phyloP scores from a whole-genome alignment of 495 filamentous ascomycete genomes.

The Aspergillus carlsbadensis region DNA sequence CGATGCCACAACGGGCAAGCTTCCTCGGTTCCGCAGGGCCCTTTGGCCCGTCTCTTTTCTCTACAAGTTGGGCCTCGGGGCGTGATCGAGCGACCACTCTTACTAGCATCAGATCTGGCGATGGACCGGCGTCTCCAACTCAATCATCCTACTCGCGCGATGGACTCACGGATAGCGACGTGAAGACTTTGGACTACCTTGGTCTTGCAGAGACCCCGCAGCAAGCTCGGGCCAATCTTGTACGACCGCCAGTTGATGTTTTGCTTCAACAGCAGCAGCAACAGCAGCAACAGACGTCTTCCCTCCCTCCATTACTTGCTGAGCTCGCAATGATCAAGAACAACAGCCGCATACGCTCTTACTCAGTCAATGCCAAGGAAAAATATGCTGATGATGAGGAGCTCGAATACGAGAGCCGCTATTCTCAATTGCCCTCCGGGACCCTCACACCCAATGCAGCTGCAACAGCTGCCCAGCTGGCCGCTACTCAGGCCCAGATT shows the following conservation, averaged over 20 bases:
- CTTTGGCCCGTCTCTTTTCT: constrained; percentile 88
- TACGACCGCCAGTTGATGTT: constrained; percentile 50
- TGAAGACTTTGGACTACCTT: constrained; percentile 93
- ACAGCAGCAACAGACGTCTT: constrained; percentile 54
- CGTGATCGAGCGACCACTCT: constrained; percentile 82
- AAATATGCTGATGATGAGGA: constrained; percentile 95
- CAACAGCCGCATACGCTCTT: constrained; percentile 87
- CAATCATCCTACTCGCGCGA: constrained; percentile 89
- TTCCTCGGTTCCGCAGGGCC: constrained; percentile 63
- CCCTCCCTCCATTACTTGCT: constrained; percentile 70
- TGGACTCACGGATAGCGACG: constrained; percentile 82
- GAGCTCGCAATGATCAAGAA: constrained; percentile 76
- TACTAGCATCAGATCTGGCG: constrained; percentile 83
- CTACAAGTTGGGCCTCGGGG: constrained; percentile 74
- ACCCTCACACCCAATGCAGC: constrained; percentile 71
- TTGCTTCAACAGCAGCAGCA: constrained; percentile 55
- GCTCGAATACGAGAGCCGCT: constrained; percentile 64
- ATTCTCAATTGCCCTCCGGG: constrained; percentile 61
- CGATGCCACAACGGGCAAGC: constrained; percentile 85
- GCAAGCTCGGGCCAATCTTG: constrained; percentile 68
- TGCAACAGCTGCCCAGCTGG: constrained; percentile 64
- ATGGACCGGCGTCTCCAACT: constrained; percentile 82
- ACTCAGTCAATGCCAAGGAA: constrained; percentile 97
- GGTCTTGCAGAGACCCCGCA: constrained; percentile 94
- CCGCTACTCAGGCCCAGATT: constrained; percentile 86